Base-by-base conservation (phyloP, 768 basidiomycete species). In the Terana coerulea region DNA sequence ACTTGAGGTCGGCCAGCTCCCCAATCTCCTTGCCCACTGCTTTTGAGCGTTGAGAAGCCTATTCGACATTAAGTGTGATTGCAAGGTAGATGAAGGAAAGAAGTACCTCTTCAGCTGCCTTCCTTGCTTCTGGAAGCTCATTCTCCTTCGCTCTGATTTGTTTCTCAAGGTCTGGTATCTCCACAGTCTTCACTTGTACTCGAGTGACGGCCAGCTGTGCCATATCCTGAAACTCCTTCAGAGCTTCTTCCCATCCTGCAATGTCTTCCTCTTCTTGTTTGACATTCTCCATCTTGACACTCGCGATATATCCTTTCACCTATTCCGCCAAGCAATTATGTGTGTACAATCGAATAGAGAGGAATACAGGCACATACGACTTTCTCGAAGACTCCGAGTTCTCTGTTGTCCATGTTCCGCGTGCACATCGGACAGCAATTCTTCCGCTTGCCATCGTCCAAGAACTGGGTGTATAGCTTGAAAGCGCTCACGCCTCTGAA, bases 351-450 rank as follows among this genome's bases (percentile, higher is more conserved):
- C 21, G 26, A 40, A n/a, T n/a, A n/a, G n/a, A n/a, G n/a, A 30
- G 24, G 15, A 15, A 5, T 33, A 30, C 21, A 11, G 3, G 35
- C 51, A 90, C 91, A 14, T 22, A 65, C 66, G 60, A 82, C 82
- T 68, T 75, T 78, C 65, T 94, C 87, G 54, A 94, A 89, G 0
- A 76, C 73, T 0, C 69, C 68, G 40, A 79, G 58, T 37, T 84
- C 84, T 1, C 64, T 61, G 24, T 77, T 75, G 19, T 77, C 70
- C 62, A 98, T 69, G 33, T 72, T 73, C 1, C 94, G 80, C 59
- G 83, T 81, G 63, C 95, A 98, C 7, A 83, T 83, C 10, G 79
- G 72, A 61, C 95, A 99, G 0, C 74, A 66, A 61, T 86, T 83
- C 55, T 84, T 79, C 44, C 74, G 70, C 62, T 79, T 79, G 29